Evolutionary conservation across 164 flowering plant genomes (phyloP), one percentile per base, ranked within the genome.

Genomic region (Macadamia integrifolia): DNA sequence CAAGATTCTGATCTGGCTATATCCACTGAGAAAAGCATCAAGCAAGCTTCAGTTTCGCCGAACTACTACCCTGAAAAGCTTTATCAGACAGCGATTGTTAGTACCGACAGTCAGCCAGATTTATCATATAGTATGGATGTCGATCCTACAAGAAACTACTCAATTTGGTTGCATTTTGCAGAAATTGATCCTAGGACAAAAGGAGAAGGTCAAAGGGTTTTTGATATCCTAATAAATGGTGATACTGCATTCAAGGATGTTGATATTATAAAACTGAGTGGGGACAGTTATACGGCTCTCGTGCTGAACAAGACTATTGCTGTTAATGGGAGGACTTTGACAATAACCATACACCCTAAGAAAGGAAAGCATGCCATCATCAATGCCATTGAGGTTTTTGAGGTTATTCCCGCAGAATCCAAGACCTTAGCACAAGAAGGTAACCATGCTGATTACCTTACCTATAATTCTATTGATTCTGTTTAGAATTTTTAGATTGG

Each of bases 81-180:
- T 66, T 95, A 95, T 74, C 78, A 79, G 60, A 75, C 86, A 6
- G 98, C 94, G 40, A 72, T 95, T 75, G 74, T 86, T 68, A 82
- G 98, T 67, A 85, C 88, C 43, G 88, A 83, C 67, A 66, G 11
- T 71, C 78, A 80, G 73, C 88, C 91, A 31, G 90, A 88, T 66
- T 75, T 95, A 69, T 70, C 75, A 35, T 92, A 80, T 69, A 80
- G 80, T 31, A 74, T 89, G 78, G 98, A 92, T 72, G 98, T 95
- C 58, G 91, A 92, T 44, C 94, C 99, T 60, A 88, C 86, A 60
- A 83, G 80, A 71, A 95, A 92, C 78, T 95, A 90, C 71, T 95
- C 97, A 0, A 71, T 95, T 67, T 95, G 98, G 99, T 72, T 95
- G 63, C 98, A 95, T 77, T 95, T 95, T 82, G 94, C 98, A 4